phyloP scores from a whole-genome alignment of 768 basidiomycete genomes.

The Amanita exitialis region DNA sequence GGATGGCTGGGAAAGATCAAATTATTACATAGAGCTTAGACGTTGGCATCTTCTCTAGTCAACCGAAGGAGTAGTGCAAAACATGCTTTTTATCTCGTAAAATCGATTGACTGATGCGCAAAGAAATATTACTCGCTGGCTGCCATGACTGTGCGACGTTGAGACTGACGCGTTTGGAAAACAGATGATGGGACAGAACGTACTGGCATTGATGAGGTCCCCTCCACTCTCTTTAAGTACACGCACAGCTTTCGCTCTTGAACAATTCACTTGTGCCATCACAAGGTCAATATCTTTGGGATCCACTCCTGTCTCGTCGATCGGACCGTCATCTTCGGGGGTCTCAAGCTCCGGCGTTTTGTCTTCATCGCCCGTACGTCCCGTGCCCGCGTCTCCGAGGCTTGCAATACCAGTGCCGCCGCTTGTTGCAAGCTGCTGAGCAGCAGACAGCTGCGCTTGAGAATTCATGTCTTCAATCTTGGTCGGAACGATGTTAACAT shows the following conservation, averaged over 20 bases:
- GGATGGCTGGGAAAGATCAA: slow-evolving; percentile 82
- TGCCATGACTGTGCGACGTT: slow-evolving; percentile 63
- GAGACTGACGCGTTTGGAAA: background rate
- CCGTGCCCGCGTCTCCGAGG: slow-evolving; percentile 41
- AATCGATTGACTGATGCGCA: slow-evolving; percentile 14
- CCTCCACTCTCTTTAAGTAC: slow-evolving; percentile 88
- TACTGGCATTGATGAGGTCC: slow-evolving; percentile 95
- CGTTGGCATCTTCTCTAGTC: slow-evolving; percentile 35
- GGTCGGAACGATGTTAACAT: background rate
- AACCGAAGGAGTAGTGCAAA: slow-evolving; percentile 4
- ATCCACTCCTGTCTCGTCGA: slow-evolving; percentile 85
- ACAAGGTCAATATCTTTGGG: slow-evolving; percentile 94
- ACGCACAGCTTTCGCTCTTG: slow-evolving; percentile 85
- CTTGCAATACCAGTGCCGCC: slow-evolving; percentile 33
- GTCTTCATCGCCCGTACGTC: slow-evolving; percentile 54
- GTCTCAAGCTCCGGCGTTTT: slow-evolving; percentile 81
- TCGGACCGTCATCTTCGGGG: slow-evolving; percentile 68
- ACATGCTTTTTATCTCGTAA: slow-evolving; percentile 9
- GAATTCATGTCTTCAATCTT: slow-evolving; percentile 86
- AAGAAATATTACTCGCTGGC: slow-evolving; percentile 64
- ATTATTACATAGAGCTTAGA: slow-evolving; percentile 74
- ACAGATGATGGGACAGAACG: slow-evolving; percentile 23
- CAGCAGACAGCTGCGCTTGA: slow-evolving; percentile 64
- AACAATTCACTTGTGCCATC: slow-evolving; percentile 79
- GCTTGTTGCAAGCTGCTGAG: slow-evolving; percentile 65